Base-by-base conservation (phyloP, 176 grass and related monocot species). In the Musa beccarii region DNA sequence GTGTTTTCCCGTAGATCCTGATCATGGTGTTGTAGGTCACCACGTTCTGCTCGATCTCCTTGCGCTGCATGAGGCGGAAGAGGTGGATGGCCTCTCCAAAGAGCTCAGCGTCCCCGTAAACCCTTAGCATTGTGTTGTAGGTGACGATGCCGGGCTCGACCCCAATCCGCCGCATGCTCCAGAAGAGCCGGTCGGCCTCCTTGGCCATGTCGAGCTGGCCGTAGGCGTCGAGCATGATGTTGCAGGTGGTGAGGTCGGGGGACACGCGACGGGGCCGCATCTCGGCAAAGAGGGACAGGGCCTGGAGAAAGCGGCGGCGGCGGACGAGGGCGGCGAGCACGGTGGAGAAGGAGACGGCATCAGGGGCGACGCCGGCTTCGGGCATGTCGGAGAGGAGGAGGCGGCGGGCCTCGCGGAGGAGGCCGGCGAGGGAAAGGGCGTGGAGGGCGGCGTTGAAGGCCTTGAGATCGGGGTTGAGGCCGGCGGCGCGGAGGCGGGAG, bases 11-110 rank as follows among this genome's bases (percentile, higher is more conserved):
- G 80, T 98, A 89, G 81, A 98, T 87, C 61, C 82, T 64, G 49
- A 98, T 88, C 90, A 98, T 91, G 74, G 94, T 93, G 82, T 98
- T 98, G 77, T 93, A 98, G 52, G 90, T 93, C 73, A 98, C 86
- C 8, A 93, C 88, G 78, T 98, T 98, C 57, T 92, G 94, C 52
- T 57, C 84, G 52, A 93, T 69, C 63, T 15, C 59, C 70, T 67
- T 84, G 8, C 26, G 73, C 68, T 87, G 83, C 90, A 98, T 93
- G 68, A 98, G 88, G 10, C 75, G 78, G 64, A 98, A 98, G 19
- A 93, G 94, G 69, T 93, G 86, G 49, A 89, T 80, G n/a, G 90
- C 94, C 80, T 98, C 94, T 9, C 90, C 90, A 74, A 98, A 93
- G 51, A 97, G 83, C n/a, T 89, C 94, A 4, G 87, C 85, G 66